These are phyloP conservation scores for Lunularia cruciata DNA, from an alignment of 225 moss, liverwort and hornwort species.

Conservation along the genomic window DNA sequence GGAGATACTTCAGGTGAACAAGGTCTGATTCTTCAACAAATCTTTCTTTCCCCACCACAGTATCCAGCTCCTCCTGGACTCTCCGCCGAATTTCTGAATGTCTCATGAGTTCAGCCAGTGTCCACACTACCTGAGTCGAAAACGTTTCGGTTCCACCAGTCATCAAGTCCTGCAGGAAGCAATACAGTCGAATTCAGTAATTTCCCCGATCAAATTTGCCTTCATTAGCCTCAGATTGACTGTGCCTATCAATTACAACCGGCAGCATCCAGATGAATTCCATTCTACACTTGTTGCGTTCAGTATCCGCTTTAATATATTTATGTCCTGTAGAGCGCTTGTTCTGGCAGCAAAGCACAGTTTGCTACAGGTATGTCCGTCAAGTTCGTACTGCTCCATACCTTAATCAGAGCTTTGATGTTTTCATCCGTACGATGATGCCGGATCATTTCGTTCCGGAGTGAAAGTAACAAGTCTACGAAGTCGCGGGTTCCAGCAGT, in stretches of 20 bases:
- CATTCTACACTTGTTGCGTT: no score
- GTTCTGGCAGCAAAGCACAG: not conserved
- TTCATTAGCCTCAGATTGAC: no score
- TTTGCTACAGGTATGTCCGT: not conserved
- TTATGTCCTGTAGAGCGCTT: no score
- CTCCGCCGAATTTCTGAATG: slow-evolving; percentile 51
- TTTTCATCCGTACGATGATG: slow-evolving; percentile 7
- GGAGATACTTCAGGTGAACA: slow-evolving; percentile 47
- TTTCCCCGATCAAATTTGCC: no score
- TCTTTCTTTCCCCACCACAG: slow-evolving; percentile 52
- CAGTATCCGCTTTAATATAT: no score
- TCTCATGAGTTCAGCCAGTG: slow-evolving; percentile 59
- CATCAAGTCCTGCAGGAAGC: slow-evolving; percentile 56
- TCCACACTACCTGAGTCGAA: slow-evolving; percentile 58
- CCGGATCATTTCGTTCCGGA: slow-evolving; percentile 12
- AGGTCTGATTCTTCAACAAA: slow-evolving; percentile 56
- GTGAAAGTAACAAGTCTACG: slow-evolving; percentile 14
- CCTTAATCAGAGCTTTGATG: slow-evolving; percentile 15
- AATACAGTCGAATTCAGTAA: no score
- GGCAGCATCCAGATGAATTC: no score
- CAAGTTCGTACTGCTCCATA: not conserved
- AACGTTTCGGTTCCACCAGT: slow-evolving; percentile 65
- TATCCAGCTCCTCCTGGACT: slow-evolving; percentile 59
- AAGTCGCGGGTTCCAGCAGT: slow-evolving; percentile 1
- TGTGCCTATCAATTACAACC: no score